phyloP scores from a whole-genome alignment of 768 basidiomycete genomes.

The Stropharia rugosoannulata region DNA sequence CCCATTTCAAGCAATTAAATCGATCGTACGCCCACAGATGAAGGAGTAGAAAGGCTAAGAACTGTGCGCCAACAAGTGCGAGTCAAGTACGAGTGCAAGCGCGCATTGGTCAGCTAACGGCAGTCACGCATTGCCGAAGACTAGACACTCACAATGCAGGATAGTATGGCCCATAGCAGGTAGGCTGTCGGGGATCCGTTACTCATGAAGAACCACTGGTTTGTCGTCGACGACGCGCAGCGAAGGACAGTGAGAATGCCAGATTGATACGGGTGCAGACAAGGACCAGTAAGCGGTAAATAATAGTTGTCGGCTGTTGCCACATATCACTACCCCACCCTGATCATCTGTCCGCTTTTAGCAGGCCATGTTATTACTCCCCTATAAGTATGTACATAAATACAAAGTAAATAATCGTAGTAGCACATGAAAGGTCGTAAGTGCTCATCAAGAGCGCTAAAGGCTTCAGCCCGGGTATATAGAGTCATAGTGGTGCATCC shows the following conservation, averaged over 20 bases:
- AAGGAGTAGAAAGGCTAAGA: constrained; percentile 61
- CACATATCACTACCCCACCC: constrained; percentile 7
- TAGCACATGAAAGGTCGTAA: neutral
- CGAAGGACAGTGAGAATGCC: constrained; percentile 25
- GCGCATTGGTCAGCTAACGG: constrained; percentile 19
- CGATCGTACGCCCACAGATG: constrained; percentile 84
- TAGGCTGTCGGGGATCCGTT: constrained; percentile 73
- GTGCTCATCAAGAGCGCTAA: constrained; percentile 3
- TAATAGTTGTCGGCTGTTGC: constrained; percentile 5
- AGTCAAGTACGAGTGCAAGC: constrained; percentile 31
- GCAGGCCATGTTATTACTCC: neutral
- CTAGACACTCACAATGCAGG: constrained; percentile 55
- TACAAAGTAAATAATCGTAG: constrained; percentile 5
- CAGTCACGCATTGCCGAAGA: constrained; percentile 16
- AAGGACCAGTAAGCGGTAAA: constrained; percentile 1
- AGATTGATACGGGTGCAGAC: constrained; percentile 23
- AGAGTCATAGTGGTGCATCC: neutral
- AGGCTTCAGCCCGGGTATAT: neutral
- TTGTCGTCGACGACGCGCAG: constrained; percentile 10
- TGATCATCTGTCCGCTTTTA: constrained; percentile 1
- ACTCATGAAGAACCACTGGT: constrained; percentile 49
- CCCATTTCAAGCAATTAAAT: constrained; percentile 75
- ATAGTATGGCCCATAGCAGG: constrained; percentile 74
- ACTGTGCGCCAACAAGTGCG: constrained; percentile 38
- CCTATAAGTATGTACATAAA: neutral